Percentiles rank a stretch among this genome's conserved stretches.
Evolutionary conservation across 805 yeast species (phyloP).

Genomic region (Kuraishia hungarica): DNA sequence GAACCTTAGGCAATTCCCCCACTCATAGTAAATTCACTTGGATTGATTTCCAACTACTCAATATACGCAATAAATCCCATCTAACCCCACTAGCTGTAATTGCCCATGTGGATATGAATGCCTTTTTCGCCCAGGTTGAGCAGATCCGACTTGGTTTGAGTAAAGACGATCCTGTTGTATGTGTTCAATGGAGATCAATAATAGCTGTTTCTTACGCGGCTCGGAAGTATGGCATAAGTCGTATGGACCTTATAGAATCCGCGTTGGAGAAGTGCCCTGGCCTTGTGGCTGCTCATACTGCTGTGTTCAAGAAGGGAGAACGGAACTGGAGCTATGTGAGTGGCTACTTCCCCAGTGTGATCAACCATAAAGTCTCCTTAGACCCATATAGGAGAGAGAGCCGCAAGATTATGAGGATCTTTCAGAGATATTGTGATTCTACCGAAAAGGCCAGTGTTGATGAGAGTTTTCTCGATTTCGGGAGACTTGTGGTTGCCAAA

Average conservation of each 20-base stretch:
- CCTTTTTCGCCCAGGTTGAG: constrained; percentile 94
- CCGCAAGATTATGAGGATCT: constrained; percentile 62
- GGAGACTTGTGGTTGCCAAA: constrained; percentile 44
- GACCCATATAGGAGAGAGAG: constrained; percentile 91
- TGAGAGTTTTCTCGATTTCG: constrained; percentile 84
- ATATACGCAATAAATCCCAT: constrained; percentile 38
- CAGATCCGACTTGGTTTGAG: constrained; percentile 62
- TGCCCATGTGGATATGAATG: constrained; percentile 86
- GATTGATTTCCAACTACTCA: constrained; percentile 39
- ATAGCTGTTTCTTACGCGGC: constrained; percentile 94
- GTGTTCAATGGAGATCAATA: constrained; percentile 86
- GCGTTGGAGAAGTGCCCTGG: constrained; percentile 74
- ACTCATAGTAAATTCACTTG: constrained; percentile 26
- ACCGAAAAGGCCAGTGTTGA: constrained; percentile 96
- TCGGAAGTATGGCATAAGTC: constrained; percentile 65
- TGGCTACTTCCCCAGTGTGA: constrained; percentile 49
- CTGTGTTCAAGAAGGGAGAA: constrained; percentile 85
- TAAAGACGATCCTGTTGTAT: constrained; percentile 75
- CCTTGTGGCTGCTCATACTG: constrained; percentile 80
- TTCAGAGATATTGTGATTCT: constrained; percentile 50
- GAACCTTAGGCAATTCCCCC: neutral
- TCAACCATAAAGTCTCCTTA: constrained; percentile 70
- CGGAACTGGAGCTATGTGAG: constrained; percentile 67
- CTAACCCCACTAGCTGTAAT: constrained; percentile 67
- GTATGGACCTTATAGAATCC: constrained; percentile 64